These are phyloP conservation scores for Eucalyptus fibrosa DNA, from an alignment of 345 rosid genomes.

Conservation along the genomic window DNA sequence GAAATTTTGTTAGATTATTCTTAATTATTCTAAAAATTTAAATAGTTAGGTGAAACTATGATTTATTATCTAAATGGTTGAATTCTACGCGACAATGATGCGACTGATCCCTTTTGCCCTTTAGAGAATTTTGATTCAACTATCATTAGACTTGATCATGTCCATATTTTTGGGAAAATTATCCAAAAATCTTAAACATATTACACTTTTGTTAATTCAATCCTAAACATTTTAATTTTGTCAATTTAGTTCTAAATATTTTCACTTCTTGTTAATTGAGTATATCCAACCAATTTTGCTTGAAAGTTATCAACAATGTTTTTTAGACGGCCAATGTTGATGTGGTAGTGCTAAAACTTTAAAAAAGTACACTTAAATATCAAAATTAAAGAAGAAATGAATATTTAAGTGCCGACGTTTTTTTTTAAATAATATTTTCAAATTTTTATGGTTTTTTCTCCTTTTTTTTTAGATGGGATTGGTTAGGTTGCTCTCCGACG, in stretches of 20 bases:
- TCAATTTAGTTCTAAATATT: accelerated
- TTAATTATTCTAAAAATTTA: not conserved
- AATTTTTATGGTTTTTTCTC: too few species aligned
- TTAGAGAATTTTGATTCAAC: not conserved
- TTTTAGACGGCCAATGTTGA: accelerated
- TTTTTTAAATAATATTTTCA: too few species aligned
- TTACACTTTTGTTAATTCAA: too few species aligned
- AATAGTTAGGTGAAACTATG: not conserved
- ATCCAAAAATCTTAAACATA: too few species aligned
- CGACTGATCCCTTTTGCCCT: not conserved
- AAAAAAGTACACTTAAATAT: too few species aligned
- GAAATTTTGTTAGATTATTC: not conserved
- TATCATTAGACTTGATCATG: not conserved
- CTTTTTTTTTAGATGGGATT: too few species aligned
- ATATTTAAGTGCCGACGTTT: too few species aligned
- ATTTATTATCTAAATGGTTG: not conserved
- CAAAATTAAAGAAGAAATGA: too few species aligned
- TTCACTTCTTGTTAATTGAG: accelerated
- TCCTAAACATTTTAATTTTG: accelerated
- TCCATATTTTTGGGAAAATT: not conserved
- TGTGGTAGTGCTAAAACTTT: too few species aligned
- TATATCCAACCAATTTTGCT: too few species aligned
- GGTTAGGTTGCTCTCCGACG: accelerated
- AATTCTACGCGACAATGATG: not conserved
- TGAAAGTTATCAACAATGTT: accelerated